Conservation (phyloP, 78 protist genomes). For the Cavenderia fasciculata region DNA sequence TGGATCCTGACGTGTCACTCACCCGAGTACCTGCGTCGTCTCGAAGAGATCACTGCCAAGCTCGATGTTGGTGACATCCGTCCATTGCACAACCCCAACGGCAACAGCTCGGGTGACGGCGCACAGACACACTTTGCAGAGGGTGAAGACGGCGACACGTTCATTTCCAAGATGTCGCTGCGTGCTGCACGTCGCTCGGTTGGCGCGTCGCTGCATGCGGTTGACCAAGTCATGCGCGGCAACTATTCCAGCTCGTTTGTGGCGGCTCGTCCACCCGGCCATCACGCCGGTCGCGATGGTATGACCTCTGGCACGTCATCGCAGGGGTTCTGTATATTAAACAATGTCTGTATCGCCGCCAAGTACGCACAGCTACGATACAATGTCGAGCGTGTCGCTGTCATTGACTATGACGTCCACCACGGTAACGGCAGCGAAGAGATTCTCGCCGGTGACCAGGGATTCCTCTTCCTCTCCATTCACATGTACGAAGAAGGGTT, state of each 20-base stretch:
- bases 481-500: constrained; percentile 76
- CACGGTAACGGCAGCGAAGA: constrained; percentile 94
- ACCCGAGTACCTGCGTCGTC: constrained; percentile 53
- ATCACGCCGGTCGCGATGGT: constrained; percentile 80
- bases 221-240: constrained; percentile 59
- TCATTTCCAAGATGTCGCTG: constrained; percentile 33
- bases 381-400: constrained; percentile 50
- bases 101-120: constrained; percentile 18
- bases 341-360: constrained; percentile 92
- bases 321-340: constrained; percentile 91
- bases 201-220: constrained; percentile 46
- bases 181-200: constrained; percentile 48
- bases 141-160: constrained; percentile 74
- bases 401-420: constrained; percentile 94
- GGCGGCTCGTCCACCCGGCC: constrained; percentile 81
- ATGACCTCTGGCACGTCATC: constrained; percentile 65
- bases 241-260: constrained; percentile 46
- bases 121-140: constrained; percentile 9
- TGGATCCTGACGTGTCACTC: constrained; percentile 73
- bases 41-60: constrained; percentile 51
- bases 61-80: constrained; percentile 32
- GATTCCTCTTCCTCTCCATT: constrained; percentile 41
- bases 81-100: constrained; percentile 49
- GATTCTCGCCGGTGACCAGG: constrained; percentile 76
- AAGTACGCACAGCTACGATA: constrained; percentile 69